Evolutionary conservation across 2,329 filamentous ascomycete genomes (phyloP).

Genomic region (Trichoderma koningii): DNA sequence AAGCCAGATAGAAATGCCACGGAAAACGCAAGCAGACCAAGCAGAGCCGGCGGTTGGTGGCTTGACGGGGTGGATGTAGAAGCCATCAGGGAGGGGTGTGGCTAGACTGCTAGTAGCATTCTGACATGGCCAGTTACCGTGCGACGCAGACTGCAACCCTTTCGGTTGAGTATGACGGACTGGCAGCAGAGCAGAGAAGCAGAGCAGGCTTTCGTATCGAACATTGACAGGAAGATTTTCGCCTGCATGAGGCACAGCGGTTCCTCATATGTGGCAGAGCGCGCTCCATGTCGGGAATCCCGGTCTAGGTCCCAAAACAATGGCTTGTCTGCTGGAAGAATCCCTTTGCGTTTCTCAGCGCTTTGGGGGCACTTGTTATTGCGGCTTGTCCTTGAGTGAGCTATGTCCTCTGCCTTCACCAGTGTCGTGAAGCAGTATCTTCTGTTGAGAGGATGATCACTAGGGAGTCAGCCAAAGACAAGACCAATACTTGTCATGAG

Average conservation of each 20-base stretch:
- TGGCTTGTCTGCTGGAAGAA: too few relatives aligned
- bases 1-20: constrained; percentile 39
- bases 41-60: constrained; percentile 27
- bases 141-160: constrained; percentile 21
- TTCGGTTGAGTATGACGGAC: constrained; percentile 12
- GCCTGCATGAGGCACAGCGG: background rate
- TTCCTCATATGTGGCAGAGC: too few relatives aligned
- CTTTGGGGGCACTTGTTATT: too few relatives aligned
- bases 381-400: too few relatives aligned
- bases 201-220: constrained; percentile 2
- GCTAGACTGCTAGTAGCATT: background rate
- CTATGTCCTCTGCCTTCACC: too few relatives aligned
- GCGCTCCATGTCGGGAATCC: too few relatives aligned
- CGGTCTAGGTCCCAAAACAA: too few relatives aligned
- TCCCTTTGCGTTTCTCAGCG: too few relatives aligned
- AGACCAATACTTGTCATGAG: too few relatives aligned
- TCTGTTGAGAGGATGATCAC: too few relatives aligned
- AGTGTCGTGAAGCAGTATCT: too few relatives aligned
- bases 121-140: constrained; percentile 24
- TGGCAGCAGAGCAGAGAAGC: background rate
- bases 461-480: too few relatives aligned
- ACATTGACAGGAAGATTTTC: background rate
- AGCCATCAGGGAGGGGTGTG: constrained; percentile 3
- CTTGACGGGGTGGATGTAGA: constrained; percentile 14
- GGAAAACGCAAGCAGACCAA: constrained; percentile 35